A percentile compares a stretch with the other conserved stretches of the same genome.
Evolutionary conservation across 2,329 filamentous ascomycete genomes (phyloP).

Genomic region (Stagonosporopsis cucurbitacearum): DNA sequence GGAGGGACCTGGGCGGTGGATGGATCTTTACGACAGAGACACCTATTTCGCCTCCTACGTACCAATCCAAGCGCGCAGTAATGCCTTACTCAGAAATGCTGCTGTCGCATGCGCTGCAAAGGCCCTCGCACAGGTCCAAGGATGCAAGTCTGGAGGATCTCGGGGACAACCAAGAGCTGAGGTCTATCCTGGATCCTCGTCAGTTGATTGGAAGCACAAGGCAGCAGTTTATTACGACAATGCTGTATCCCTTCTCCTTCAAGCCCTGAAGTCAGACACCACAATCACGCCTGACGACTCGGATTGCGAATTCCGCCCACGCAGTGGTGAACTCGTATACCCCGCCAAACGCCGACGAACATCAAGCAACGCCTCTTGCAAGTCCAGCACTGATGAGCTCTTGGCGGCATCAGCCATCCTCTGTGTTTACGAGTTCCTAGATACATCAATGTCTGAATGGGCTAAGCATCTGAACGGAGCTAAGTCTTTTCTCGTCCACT

Average conservation of each 20-base stretch:
- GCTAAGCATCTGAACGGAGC: slow-evolving; percentile 69
- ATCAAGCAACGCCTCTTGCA: slow-evolving; percentile 48
- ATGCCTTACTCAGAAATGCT: slow-evolving; percentile 60
- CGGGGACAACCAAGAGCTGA: slow-evolving; percentile 60
- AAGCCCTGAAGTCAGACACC: slow-evolving; percentile 45
- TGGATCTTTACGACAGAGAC: slow-evolving; percentile 62
- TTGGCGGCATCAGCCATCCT: slow-evolving; percentile 70
- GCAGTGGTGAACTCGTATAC: slow-evolving; percentile 22
- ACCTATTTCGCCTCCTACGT: slow-evolving; percentile 67
- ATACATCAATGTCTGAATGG: slow-evolving; percentile 69
- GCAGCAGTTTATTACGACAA: slow-evolving; percentile 67
- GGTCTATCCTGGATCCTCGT: slow-evolving; percentile 55
- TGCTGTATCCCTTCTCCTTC: slow-evolving; percentile 58
- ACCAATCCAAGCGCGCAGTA: slow-evolving; percentile 61
- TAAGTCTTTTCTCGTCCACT: slow-evolving; percentile 65
- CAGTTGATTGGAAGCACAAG: slow-evolving; percentile 66
- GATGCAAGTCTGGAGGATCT: slow-evolving; percentile 57
- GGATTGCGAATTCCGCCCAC: slow-evolving; percentile 32
- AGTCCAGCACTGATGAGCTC: slow-evolving; percentile 64
- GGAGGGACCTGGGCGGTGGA: slow-evolving; percentile 66
- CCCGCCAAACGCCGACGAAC: slow-evolving; percentile 51
- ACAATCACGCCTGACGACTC: slow-evolving; percentile 39
- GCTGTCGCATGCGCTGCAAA: slow-evolving; percentile 69
- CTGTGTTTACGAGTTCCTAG: slow-evolving; percentile 72
- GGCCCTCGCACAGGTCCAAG: slow-evolving; percentile 63